Percentiles rank a stretch among this genome's conserved stretches.
phyloP scores from a whole-genome alignment of 2,329 filamentous ascomycete genomes.

The Xylaria sp. region DNA sequence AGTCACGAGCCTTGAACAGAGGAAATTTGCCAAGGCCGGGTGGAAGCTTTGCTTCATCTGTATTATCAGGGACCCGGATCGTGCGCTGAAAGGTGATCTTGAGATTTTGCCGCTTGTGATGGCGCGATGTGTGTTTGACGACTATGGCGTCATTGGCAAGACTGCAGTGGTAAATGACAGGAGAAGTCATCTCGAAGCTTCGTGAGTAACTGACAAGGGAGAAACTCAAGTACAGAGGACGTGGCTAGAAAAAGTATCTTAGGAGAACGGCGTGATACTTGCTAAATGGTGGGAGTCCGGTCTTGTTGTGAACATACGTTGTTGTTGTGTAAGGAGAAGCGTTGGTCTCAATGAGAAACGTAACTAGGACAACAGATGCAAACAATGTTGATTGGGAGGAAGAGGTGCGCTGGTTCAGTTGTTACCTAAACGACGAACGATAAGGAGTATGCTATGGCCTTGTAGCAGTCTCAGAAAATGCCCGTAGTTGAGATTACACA shows the following conservation, averaged over 20 bases:
- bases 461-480: too few species aligned
- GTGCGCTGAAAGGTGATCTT: slow-evolving; percentile 54
- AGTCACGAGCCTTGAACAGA: slow-evolving; percentile 51
- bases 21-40: slow-evolving; percentile 51
- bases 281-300: background rate
- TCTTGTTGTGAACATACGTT: too few species aligned
- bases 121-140: background rate
- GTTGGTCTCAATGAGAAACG: too few species aligned
- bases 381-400: too few species aligned
- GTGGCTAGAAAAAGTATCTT: background rate
- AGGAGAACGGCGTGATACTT: background rate
- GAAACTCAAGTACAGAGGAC: background rate
- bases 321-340: too few species aligned
- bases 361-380: too few species aligned
- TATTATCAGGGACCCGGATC: slow-evolving; percentile 56
- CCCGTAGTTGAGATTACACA: too few species aligned
- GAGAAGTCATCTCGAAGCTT: background rate
- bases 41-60: slow-evolving; percentile 47
- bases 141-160: slow-evolving; percentile 20
- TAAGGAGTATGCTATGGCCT: too few species aligned
- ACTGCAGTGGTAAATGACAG: slow-evolving; percentile 12
- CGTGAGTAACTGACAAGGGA: background rate
- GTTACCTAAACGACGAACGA: too few species aligned
- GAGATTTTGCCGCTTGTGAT: slow-evolving; percentile 34
- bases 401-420: too few species aligned